These are phyloP conservation scores for Russula olivacea DNA, from an alignment of 768 basidiomycete genomes.

Conservation along the genomic window DNA sequence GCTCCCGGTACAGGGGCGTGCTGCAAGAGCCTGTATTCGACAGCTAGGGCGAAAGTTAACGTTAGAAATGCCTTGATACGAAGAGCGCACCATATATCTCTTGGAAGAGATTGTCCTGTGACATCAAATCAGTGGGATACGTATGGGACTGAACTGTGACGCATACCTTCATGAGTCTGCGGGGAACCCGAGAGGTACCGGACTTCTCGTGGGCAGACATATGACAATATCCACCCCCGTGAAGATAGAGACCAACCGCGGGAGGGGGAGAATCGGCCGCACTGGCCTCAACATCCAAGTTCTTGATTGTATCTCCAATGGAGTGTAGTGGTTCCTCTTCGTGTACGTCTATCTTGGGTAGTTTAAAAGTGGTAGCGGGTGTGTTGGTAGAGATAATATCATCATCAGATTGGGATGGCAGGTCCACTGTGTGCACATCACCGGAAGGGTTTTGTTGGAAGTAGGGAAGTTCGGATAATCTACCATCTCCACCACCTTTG, in stretches of 20 bases:
- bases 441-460: neutral
- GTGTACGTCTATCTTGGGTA: constrained; percentile 1
- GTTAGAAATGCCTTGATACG: neutral
- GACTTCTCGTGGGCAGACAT: constrained; percentile 50
- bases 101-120: constrained; percentile 32
- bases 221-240: constrained; percentile 53
- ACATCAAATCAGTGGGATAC: neutral
- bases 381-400: neutral
- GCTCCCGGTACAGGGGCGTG: constrained; percentile 50
- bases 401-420: neutral
- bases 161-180: constrained; percentile 40
- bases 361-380: constrained; percentile 1
- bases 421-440: neutral
- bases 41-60: constrained; percentile 28
- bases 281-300: constrained; percentile 29
- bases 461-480: neutral
- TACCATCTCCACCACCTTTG: neutral
- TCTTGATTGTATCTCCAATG: neutral
- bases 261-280: constrained; percentile 29
- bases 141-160: neutral
- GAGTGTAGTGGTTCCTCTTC: constrained; percentile 9
- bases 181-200: constrained; percentile 44
- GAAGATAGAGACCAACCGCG: constrained; percentile 46
- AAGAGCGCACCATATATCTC: constrained; percentile 32
- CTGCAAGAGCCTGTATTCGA: constrained; percentile 49